These are phyloP conservation scores for Acanthamoeba royreba DNA, from an alignment of 208 protist species.

Conservation along the genomic window DNA sequence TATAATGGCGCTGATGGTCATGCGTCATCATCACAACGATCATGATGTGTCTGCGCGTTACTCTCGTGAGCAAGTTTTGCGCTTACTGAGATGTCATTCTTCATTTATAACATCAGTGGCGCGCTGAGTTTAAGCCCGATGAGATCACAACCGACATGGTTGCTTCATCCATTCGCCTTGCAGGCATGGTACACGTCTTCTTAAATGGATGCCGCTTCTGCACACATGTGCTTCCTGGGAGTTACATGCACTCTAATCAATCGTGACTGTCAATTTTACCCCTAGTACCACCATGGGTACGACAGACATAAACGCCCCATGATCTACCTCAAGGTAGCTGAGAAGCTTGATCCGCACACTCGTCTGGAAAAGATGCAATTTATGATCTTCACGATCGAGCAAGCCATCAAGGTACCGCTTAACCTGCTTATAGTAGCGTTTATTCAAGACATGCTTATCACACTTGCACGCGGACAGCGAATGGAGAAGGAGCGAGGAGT, in stretches of 20 bases:
- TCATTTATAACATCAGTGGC: background rate
- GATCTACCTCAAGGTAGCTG: constrained; percentile 25
- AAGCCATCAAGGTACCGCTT: constrained; percentile 30
- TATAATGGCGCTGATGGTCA: background rate
- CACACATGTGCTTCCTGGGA: too few relatives aligned
- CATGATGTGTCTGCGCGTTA: background rate
- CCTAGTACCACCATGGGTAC: constrained; percentile 35
- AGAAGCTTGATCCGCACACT: constrained; percentile 23
- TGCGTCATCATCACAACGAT: too few relatives aligned
- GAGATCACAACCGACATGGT: constrained; percentile 23
- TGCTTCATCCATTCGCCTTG: background rate
- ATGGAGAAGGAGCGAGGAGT: constrained; percentile 43
- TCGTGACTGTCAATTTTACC: too few relatives aligned
- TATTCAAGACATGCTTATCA: background rate
- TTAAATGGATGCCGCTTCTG: background rate
- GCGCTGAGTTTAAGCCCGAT: background rate
- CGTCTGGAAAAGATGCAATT: constrained; percentile 10
- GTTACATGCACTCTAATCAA: too few relatives aligned
- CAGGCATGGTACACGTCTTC: background rate
- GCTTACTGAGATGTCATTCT: background rate
- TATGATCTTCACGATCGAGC: constrained; percentile 30
- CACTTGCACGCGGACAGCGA: background rate
- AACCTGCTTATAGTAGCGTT: too few relatives aligned
- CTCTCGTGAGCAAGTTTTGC: background rate
- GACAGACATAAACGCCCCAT: background rate